Conservation (phyloP, 805 yeast genomes). For the Starmera dryadoides region DNA sequence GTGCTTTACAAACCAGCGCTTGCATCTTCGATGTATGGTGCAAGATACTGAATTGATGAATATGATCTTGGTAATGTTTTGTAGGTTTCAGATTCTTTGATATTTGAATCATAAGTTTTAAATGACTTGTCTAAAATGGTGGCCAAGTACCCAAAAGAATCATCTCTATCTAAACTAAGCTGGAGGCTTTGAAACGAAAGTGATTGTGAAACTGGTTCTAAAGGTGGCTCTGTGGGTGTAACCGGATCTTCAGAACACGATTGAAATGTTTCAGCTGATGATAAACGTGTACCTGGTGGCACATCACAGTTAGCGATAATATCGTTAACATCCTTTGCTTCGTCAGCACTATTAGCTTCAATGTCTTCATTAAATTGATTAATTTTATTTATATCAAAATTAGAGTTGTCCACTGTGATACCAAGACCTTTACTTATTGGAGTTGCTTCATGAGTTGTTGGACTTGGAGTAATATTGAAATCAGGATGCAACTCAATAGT, state of each 20-base stretch:
- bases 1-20: conserved; percentile 9
- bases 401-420: not conserved
- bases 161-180: conserved; percentile 21
- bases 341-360: not conserved
- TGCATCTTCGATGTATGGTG: conserved; percentile 18
- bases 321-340: not conserved
- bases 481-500: not conserved
- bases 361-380: too few relatives aligned
- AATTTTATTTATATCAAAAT: too few relatives aligned
- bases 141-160: conserved; percentile 39
- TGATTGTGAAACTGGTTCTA: not conserved
- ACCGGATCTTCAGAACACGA: not conserved
- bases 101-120: not conserved
- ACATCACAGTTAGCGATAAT: not conserved
- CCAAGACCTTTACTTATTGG: not conserved
- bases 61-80: conserved; percentile 18
- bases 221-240: not conserved
- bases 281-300: not conserved
- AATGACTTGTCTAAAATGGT: conserved; percentile 22
- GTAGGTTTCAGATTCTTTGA: conserved; percentile 11
- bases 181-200: not conserved
- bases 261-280: not conserved
- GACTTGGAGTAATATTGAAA: not conserved
- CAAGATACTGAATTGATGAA: conserved; percentile 30
- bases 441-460: not conserved